These are phyloP conservation scores for Dictyophora rubrovolvata DNA, from an alignment of 768 basidiomycete genomes.

Conservation along the genomic window DNA sequence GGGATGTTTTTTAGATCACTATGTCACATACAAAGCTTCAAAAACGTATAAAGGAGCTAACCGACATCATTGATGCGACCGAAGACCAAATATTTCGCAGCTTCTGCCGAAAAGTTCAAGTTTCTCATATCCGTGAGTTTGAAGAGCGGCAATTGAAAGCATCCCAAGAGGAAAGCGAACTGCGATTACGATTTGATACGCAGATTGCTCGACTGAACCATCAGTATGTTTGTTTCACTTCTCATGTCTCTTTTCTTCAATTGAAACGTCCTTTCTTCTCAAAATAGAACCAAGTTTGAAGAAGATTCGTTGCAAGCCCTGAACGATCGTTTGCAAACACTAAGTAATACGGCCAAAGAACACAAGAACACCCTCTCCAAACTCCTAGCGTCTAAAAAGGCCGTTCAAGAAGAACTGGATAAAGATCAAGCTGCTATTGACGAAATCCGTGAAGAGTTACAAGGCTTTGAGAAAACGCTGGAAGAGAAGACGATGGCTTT, in stretches of 20 bases:
- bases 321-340: constrained; percentile 48
- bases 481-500: constrained; percentile 68
- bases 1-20: constrained; percentile 35
- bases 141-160: constrained; percentile 85
- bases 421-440: constrained; percentile 45
- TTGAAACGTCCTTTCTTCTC: constrained; percentile 7
- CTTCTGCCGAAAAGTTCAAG: constrained; percentile 75
- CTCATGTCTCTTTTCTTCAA: not conserved
- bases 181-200: constrained; percentile 69
- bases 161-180: constrained; percentile 81
- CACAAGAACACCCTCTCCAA: constrained; percentile 46
- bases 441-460: constrained; percentile 51
- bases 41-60: constrained; percentile 43
- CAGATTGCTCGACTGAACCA: constrained; percentile 80
- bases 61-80: constrained; percentile 53
- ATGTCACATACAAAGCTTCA: constrained; percentile 41
- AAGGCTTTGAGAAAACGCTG: constrained; percentile 46
- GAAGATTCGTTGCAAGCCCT: constrained; percentile 58
- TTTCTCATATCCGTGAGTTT: constrained; percentile 81
- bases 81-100: constrained; percentile 69
- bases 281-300: constrained; percentile 69
- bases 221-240: constrained; percentile 43
- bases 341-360: constrained; percentile 39
- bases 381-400: constrained; percentile 43
- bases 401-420: constrained; percentile 49